Evolutionary conservation across 208 protist species (phyloP), one percentile per base, ranked within the genome.

Genomic region (Leishmania major): DNA sequence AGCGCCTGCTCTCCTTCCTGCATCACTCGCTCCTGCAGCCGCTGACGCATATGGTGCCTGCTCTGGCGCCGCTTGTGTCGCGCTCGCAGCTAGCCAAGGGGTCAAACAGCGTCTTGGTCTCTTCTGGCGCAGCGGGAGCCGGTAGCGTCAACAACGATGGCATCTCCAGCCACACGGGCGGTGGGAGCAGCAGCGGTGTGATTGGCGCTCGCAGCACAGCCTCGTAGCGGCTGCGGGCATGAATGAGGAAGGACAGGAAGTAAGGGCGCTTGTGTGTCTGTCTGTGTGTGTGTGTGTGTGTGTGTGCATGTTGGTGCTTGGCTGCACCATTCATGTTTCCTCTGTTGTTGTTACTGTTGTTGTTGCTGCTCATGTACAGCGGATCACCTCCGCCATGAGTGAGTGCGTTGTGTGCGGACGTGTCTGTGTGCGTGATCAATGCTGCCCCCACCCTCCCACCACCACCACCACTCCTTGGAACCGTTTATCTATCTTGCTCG

Each of bases 1-100:
- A 93, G 80, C 88, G 93, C 5, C 85, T 98, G 43, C 79, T 78
- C 43, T 75, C 85, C 5, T 98, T 98, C 69, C 79, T 97, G 79
- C 88, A 91, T 10, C 89, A 90, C 75, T 92, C 91, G n/a, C 64
- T 97, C 47, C 84, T 97, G 57, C 89, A 90, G 43, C 95, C 95
- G 57, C 87, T 97, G 69, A 80, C 79, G 19, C 86, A 92, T 74
- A 92, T 91, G 69, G 92, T 94, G 75, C 86, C 96, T 7, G 78
- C 73, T 62, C 77, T 89, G 31, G 84, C 53, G 2, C 76, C 66
- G 60, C n/a, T 92, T 47, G 81, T 92, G 77, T 86, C 86, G 51
- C 78, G 83, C 53, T 64, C 73, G 60, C 85, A 91, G 62, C 7
- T 69, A 28, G 40, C 7, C 11, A 57, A 57, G 8, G 57, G 13